These are phyloP conservation scores for Sindora glabra DNA, from an alignment of 306 rosid genomes.

Conservation along the genomic window DNA sequence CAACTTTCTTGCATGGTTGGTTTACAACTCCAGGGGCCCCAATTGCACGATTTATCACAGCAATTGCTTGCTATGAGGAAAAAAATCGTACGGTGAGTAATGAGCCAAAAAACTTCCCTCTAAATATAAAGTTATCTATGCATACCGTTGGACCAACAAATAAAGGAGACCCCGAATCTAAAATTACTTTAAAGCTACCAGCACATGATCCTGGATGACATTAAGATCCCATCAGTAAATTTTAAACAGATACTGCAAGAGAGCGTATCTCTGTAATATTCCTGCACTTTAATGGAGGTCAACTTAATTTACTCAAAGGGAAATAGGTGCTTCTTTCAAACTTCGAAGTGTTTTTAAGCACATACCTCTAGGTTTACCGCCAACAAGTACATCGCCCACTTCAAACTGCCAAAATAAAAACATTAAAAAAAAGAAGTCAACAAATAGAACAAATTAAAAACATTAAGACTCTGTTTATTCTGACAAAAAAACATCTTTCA, in stretches of 20 bases:
- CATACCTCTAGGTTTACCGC: conserved; percentile 68
- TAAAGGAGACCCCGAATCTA: conserved; percentile 96
- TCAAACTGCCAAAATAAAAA: conserved; percentile 44
- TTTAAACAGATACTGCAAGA: too few species aligned
- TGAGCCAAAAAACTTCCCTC: not conserved
- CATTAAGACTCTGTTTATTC: too few species aligned
- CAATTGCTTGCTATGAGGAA: conserved; percentile 43
- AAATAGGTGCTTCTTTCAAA: not conserved
- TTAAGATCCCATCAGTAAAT: conserved; percentile 19
- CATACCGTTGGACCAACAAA: conserved; percentile 91
- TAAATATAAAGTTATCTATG: conserved; percentile 2
- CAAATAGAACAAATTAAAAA: not conserved
- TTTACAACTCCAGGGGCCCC: conserved; percentile 66
- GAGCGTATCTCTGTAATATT: too few species aligned
- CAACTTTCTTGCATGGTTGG: conserved; percentile 72
- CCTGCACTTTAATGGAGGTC: too few species aligned
- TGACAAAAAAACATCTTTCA: too few species aligned
- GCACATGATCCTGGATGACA: conserved; percentile 62
- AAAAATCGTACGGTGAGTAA: conserved; percentile 8
- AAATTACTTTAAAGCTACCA: conserved; percentile 65
- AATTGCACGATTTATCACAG: conserved; percentile 75
- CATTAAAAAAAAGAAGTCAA: not conserved
- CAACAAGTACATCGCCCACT: conserved; percentile 82
- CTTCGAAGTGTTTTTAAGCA: not conserved
- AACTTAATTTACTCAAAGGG: conserved; percentile 5